Conservation (phyloP, 257 asterid genomes). For the Solanum pimpinellifolium region DNA sequence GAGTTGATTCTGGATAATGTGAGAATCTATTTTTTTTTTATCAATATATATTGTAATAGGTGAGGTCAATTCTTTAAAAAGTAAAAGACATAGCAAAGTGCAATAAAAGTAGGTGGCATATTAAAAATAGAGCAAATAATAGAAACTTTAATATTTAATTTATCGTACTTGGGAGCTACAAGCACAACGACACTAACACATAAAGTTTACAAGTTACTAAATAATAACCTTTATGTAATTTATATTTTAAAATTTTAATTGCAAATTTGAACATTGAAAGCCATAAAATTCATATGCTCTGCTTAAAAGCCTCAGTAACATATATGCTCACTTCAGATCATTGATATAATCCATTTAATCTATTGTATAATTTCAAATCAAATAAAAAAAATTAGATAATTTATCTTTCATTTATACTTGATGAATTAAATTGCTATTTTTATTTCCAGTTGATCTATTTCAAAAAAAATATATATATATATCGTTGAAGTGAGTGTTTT, state of each 20-base stretch:
- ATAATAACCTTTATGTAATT: too few relatives aligned
- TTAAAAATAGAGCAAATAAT: not conserved
- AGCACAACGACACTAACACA: not conserved
- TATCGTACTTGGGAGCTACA: not conserved
- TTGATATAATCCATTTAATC: not conserved
- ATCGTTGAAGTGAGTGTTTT: too few relatives aligned
- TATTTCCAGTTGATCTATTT: too few relatives aligned
- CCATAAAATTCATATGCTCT: not conserved
- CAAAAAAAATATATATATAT: accelerated
- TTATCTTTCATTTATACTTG: too few relatives aligned
- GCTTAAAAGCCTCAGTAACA: too few relatives aligned
- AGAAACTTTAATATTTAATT: not conserved
- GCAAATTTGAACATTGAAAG: too few relatives aligned
- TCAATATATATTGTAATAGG: not conserved
- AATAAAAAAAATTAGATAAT: not conserved
- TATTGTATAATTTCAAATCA: not conserved
- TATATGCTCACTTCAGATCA: not conserved
- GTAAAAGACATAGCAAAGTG: not conserved
- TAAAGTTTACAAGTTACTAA: not conserved
- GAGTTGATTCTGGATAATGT: not conserved
- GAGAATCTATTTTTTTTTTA: not conserved
- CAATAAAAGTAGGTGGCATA: not conserved
- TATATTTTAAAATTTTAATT: too few relatives aligned
- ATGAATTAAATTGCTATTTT: too few relatives aligned
- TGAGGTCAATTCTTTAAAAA: not conserved